Percentiles rank a stretch among this genome's conserved stretches.
These are phyloP conservation scores for Trichoderma parareesei DNA, from an alignment of 495 filamentous ascomycete genomes.

Conservation along the genomic window DNA sequence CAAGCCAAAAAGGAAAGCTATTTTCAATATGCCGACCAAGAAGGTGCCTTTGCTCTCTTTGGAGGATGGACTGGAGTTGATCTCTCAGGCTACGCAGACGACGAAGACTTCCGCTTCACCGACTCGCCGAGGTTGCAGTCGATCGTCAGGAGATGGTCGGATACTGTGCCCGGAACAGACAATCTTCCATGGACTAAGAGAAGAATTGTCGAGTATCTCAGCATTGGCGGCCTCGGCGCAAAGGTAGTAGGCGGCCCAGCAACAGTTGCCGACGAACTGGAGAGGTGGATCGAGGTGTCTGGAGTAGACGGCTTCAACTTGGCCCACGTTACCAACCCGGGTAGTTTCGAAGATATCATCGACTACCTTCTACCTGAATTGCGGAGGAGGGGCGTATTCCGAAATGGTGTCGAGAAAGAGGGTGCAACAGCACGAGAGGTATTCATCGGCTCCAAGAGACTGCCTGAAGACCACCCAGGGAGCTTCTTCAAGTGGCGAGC, in stretches of 20 bases:
- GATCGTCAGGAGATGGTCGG: constrained; percentile 12
- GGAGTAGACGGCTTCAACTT: constrained; percentile 61
- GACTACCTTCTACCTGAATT: constrained; percentile 37
- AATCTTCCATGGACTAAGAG: constrained; percentile 45
- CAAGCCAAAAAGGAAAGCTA: constrained; percentile 43
- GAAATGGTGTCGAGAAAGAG: constrained; percentile 30
- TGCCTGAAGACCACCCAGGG: constrained; percentile 29
- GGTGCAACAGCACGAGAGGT: constrained; percentile 49
- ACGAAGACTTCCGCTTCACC: constrained; percentile 45
- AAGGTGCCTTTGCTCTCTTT: constrained; percentile 52
- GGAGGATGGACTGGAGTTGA: constrained; percentile 57
- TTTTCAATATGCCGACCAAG: constrained; percentile 41
- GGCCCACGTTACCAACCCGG: constrained; percentile 35
- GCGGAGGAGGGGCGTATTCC: constrained; percentile 29
- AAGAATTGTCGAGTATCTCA: constrained; percentile 47
- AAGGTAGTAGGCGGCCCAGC: constrained; percentile 46
- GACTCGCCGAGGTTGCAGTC: constrained; percentile 27
- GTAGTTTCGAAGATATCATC: constrained; percentile 38
- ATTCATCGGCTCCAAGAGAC: constrained; percentile 27
- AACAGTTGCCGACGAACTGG: constrained; percentile 53
- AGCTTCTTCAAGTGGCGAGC: constrained; percentile 27
- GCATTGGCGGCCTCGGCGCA: constrained; percentile 48
- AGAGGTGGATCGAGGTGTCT: constrained; percentile 51
- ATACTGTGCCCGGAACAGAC: constrained; percentile 39
- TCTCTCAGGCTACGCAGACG: constrained; percentile 46